Evolutionary conservation across 2,329 filamentous ascomycete species (phyloP).

Genomic region (Ophiostoma ulmi): DNA sequence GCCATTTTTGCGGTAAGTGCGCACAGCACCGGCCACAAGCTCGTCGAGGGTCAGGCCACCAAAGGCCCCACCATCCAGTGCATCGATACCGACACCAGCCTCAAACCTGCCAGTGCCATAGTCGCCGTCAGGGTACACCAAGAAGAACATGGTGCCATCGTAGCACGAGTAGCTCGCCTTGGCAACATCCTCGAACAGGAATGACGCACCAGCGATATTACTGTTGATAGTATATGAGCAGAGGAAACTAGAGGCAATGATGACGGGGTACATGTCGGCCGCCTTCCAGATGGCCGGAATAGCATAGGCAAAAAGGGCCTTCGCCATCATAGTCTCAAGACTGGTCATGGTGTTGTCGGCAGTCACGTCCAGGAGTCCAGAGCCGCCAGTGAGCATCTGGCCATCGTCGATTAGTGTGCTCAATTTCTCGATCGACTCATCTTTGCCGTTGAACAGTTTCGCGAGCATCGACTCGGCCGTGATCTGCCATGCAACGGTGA

Average conservation of each 20-base stretch:
- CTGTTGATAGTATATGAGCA: background rate
- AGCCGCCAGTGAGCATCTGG: conserved; percentile 1
- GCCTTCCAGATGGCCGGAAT: conserved; percentile 9
- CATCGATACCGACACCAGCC: background rate
- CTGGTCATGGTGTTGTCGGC: background rate
- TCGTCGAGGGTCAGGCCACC: conserved; percentile 31
- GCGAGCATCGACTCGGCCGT: background rate
- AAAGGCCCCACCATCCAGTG: conserved; percentile 22
- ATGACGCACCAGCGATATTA: background rate
- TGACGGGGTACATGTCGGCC: background rate
- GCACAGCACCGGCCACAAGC: conserved; percentile 32
- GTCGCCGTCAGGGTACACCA: background rate
- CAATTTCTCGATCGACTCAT: background rate
- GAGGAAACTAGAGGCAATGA: background rate
- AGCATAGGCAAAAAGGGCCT: background rate
- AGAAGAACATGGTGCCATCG: conserved; percentile 2
- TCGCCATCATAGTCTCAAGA: background rate
- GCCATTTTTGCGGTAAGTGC: conserved; percentile 33
- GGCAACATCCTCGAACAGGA: background rate
- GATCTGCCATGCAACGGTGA: background rate
- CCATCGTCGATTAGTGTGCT: background rate
- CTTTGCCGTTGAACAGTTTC: background rate
- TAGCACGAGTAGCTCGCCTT: background rate
- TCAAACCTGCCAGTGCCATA: background rate
- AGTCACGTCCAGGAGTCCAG: background rate